Percentiles rank a stretch among this genome's conserved stretches.
phyloP scores from a whole-genome alignment of 2,329 filamentous ascomycete species.

The Albifimbria verrucaria region DNA sequence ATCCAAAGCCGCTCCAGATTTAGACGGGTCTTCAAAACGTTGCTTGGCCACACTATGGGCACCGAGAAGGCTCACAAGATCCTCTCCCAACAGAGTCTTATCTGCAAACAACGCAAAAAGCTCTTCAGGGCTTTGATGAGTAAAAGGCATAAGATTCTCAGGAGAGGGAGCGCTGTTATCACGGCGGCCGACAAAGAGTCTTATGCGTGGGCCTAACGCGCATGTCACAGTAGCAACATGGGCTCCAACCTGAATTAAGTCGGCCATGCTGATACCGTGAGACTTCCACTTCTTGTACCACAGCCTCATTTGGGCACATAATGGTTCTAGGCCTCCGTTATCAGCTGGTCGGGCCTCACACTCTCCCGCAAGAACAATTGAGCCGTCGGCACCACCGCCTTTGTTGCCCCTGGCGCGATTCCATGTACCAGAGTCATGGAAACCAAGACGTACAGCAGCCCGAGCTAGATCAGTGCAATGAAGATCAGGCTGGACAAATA shows the following conservation, averaged over 20 bases:
- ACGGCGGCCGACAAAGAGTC: conserved; percentile 44
- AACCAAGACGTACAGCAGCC: conserved; percentile 38
- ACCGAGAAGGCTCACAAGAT: conserved; percentile 48
- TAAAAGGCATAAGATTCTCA: conserved; percentile 36
- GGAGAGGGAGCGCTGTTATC: conserved; percentile 36
- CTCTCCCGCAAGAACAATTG: conserved; percentile 30
- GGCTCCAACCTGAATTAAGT: conserved; percentile 47
- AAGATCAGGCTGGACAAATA: conserved; percentile 27
- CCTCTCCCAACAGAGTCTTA: conserved; percentile 45
- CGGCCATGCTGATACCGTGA: conserved; percentile 42
- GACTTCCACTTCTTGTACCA: conserved; percentile 33
- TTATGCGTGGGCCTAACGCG: conserved; percentile 31
- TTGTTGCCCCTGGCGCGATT: conserved; percentile 21
- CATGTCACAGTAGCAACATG: conserved; percentile 35
- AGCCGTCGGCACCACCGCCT: conserved; percentile 40
- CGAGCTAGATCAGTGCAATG: conserved; percentile 36
- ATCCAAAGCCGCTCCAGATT: conserved; percentile 41
- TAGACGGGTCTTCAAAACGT: conserved; percentile 33
- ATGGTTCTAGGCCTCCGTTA: conserved; percentile 42
- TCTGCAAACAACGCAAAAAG: conserved; percentile 42
- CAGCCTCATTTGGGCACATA: conserved; percentile 30
- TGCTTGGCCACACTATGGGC: conserved; percentile 47
- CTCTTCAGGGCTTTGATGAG: conserved; percentile 33
- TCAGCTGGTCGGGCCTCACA: conserved; percentile 26
- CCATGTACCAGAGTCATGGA: conserved; percentile 41